phyloP scores from a whole-genome alignment of 495 filamentous ascomycete species.

The Xylaria telfairii region DNA sequence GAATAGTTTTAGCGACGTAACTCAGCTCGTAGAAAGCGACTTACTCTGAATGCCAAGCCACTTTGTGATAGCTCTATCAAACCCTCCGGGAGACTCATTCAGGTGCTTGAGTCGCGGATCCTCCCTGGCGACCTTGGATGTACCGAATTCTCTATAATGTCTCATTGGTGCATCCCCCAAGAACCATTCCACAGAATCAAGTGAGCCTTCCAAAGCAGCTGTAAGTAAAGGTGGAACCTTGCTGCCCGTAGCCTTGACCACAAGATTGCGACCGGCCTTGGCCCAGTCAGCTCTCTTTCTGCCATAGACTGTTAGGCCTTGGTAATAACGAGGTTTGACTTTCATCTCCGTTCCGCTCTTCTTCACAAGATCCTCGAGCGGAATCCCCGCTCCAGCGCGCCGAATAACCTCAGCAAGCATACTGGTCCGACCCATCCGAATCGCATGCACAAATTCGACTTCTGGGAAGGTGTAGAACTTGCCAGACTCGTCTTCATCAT shows the following conservation, averaged over 20 bases:
- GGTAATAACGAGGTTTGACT: slow-evolving; percentile 71
- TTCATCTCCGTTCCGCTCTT: slow-evolving; percentile 62
- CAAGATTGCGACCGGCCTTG: slow-evolving; percentile 53
- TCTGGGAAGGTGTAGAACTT: slow-evolving; percentile 45
- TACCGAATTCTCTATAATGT: slow-evolving; percentile 67
- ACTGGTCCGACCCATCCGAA: slow-evolving; percentile 43
- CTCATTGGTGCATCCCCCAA: slow-evolving; percentile 67
- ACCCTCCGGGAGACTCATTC: slow-evolving; percentile 56
- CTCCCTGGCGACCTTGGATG: slow-evolving; percentile 55
- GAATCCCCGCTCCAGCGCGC: slow-evolving; percentile 66
- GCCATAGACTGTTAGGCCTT: slow-evolving; percentile 73
- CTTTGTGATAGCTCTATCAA: slow-evolving; percentile 62
- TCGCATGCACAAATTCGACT: slow-evolving; percentile 36
- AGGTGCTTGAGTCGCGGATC: slow-evolving; percentile 64
- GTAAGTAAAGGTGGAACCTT: slow-evolving; percentile 62
- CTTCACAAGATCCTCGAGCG: slow-evolving; percentile 66
- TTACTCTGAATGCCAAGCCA: slow-evolving; percentile 65
- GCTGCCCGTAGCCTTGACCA: slow-evolving; percentile 29
- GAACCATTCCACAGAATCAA: slow-evolving; percentile 73
- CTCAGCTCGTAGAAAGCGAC: slow-evolving; percentile 36
- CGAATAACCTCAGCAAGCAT: slow-evolving; percentile 49
- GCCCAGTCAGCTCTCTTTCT: slow-evolving; percentile 72
- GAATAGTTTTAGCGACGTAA: slow-evolving; percentile 34
- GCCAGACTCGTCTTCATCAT: slow-evolving; percentile 6
- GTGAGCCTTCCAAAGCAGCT: slow-evolving; percentile 60